phyloP scores from a whole-genome alignment of 306 rosid genomes.

The Betula pendula region DNA sequence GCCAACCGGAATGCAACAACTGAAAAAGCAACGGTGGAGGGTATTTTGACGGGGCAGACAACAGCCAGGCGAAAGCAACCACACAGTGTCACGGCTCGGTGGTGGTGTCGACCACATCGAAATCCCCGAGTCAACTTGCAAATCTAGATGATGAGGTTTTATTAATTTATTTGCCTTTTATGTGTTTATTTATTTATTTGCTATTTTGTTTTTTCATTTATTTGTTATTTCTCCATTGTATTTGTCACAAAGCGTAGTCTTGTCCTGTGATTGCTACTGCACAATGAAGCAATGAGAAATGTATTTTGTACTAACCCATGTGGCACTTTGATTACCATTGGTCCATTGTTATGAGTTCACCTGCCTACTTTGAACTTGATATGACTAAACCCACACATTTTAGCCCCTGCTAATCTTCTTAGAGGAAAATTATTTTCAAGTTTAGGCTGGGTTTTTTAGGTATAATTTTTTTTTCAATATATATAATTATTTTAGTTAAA shows the following conservation, averaged over 20 bases:
- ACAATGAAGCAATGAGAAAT: background rate
- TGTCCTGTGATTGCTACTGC: background rate
- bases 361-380: background rate
- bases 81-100: background rate
- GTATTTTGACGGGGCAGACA: constrained; percentile 22
- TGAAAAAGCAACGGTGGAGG: constrained; percentile 39
- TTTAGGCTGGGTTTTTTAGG: no score
- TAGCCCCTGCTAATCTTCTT: no score
- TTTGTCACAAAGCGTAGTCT: background rate
- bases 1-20: constrained; percentile 31
- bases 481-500: no score
- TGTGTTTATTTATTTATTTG: background rate
- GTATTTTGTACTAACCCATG: background rate
- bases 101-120: constrained; percentile 15
- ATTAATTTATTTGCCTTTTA: background rate
- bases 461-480: no score
- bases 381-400: no score
- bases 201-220: background rate
- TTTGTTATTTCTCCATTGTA: background rate
- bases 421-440: no score
- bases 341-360: background rate
- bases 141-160: background rate
- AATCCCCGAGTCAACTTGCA: constrained; percentile 27
- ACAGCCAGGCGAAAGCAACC: constrained; percentile 14
- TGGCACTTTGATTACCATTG: background rate